These are phyloP conservation scores for Monosporozyma aerobia DNA, from an alignment of 805 yeast genomes.

Conservation along the genomic window DNA sequence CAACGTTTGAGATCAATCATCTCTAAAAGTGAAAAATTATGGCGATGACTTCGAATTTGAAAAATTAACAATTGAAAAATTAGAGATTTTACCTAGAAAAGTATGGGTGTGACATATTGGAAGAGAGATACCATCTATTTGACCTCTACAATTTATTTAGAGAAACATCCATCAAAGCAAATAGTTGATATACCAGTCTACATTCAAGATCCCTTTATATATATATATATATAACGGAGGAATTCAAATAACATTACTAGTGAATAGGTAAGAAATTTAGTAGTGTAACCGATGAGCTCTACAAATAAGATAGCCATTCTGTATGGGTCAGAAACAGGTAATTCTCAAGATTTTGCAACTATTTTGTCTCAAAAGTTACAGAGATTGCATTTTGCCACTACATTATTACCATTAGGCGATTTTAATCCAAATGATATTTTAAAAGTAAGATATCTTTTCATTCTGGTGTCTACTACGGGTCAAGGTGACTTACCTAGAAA, in stretches of 20 bases:
- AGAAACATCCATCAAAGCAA: background rate
- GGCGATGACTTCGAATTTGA: background rate
- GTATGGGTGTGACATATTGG: background rate
- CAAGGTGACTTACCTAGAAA: constrained; percentile 89
- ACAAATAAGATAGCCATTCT: constrained; percentile 44
- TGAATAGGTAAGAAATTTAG: background rate
- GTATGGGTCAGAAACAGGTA: constrained; percentile 91
- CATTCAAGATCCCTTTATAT: background rate
- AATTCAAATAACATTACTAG: background rate
- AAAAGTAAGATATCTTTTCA: constrained; percentile 35
- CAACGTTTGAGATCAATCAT: background rate
- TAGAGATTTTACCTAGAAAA: background rate
- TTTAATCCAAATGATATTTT: constrained; percentile 46
- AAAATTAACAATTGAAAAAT: background rate
- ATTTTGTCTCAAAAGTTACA: constrained; percentile 48
- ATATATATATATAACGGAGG: background rate
- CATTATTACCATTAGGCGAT: constrained; percentile 47
- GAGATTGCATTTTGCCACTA: constrained; percentile 42
- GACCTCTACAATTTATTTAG: background rate
- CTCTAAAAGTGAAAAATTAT: background rate
- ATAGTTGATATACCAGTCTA: background rate
- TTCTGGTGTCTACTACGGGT: constrained; percentile 82
- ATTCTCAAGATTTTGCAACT: constrained; percentile 75
- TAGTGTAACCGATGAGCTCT: background rate
- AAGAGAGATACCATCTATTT: background rate